phyloP scores from a whole-genome alignment of 257 asterid genomes.

The Phtheirospermum japonicum region DNA sequence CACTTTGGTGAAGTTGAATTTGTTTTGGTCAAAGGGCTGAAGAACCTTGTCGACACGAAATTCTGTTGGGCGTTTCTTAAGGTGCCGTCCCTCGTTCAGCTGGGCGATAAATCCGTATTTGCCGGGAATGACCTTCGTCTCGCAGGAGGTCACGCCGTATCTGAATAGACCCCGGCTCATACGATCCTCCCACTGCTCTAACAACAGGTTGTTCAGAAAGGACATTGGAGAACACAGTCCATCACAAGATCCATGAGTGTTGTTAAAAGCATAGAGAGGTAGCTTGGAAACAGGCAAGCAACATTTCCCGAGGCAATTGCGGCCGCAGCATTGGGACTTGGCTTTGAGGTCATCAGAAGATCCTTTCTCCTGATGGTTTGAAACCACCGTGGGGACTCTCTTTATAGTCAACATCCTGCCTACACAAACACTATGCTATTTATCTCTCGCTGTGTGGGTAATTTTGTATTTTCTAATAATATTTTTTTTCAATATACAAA shows the following conservation, averaged over 20 bases:
- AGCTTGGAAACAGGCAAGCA: constrained; percentile 65
- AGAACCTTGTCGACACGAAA: constrained; percentile 71
- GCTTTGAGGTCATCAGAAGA: constrained; percentile 35
- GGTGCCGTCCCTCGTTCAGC: constrained; percentile 84
- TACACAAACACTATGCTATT: constrained; percentile 18
- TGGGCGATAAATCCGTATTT: constrained; percentile 67
- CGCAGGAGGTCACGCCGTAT: constrained; percentile 71
- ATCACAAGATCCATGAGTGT: constrained; percentile 29
- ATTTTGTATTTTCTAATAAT: neutral
- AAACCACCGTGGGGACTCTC: constrained; percentile 65
- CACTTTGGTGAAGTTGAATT: constrained; percentile 67
- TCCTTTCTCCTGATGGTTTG: constrained; percentile 61
- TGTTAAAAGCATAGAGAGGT: constrained; percentile 59
- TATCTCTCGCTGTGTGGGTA: no score
- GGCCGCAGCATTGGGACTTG: constrained; percentile 46
- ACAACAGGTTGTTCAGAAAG: constrained; percentile 43
- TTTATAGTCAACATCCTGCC: constrained; percentile 60
- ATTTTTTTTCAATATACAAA: neutral
- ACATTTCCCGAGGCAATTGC: constrained; percentile 62
- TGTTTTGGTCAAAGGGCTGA: constrained; percentile 65
- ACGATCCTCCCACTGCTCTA: constrained; percentile 78
- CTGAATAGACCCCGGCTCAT: constrained; percentile 58
- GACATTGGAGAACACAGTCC: constrained; percentile 35
- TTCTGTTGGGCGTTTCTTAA: constrained; percentile 73
- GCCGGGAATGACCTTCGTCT: constrained; percentile 63